phyloP scores from a whole-genome alignment of 2,329 filamentous ascomycete species.

The Parafenestella ontariensis region DNA sequence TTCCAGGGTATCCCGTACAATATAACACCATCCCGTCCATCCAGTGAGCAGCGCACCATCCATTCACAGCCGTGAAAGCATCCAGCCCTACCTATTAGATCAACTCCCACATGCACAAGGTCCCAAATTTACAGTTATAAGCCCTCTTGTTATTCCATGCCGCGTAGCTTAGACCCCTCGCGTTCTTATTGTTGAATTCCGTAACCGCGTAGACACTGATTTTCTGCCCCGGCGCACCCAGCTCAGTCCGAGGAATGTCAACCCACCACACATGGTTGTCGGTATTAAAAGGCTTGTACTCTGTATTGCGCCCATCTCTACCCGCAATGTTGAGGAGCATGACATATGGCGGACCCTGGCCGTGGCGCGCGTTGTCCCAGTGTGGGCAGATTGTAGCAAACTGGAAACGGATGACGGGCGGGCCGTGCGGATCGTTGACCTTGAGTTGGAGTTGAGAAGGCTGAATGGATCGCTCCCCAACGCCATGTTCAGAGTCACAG shows the following conservation, averaged over 20 bases:
- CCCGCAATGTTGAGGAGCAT: conserved; percentile 70
- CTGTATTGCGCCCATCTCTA: conserved; percentile 70
- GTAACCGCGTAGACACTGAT: conserved; percentile 70
- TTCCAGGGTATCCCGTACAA: conserved; percentile 18
- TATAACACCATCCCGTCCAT: conserved; percentile 1
- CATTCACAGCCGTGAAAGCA: neutral
- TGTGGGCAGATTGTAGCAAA: conserved; percentile 82
- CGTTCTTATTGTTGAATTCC: conserved; percentile 58
- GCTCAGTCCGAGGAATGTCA: conserved; percentile 66
- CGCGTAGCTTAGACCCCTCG: conserved; percentile 57
- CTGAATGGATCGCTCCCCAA: conserved; percentile 65
- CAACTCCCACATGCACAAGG: conserved; percentile 63
- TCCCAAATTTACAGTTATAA: conserved; percentile 53
- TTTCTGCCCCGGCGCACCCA: conserved; percentile 62
- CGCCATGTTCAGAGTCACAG: conserved; percentile 57
- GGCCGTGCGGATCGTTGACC: conserved; percentile 58
- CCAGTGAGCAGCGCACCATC: conserved; percentile 4
- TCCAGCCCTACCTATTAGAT: conserved; percentile 37
- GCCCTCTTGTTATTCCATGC: conserved; percentile 48
- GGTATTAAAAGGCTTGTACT: conserved; percentile 72
- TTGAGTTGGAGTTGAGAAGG: conserved; percentile 68
- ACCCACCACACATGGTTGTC: conserved; percentile 83
- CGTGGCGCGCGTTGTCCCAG: conserved; percentile 76
- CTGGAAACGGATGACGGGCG: conserved; percentile 72
- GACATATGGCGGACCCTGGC: conserved; percentile 69